A percentile compares a stretch with the other conserved stretches of the same genome.
Conservation (phyloP, 2,329 filamentous ascomycete genomes). For the Pseudofabraea citricarpa region DNA sequence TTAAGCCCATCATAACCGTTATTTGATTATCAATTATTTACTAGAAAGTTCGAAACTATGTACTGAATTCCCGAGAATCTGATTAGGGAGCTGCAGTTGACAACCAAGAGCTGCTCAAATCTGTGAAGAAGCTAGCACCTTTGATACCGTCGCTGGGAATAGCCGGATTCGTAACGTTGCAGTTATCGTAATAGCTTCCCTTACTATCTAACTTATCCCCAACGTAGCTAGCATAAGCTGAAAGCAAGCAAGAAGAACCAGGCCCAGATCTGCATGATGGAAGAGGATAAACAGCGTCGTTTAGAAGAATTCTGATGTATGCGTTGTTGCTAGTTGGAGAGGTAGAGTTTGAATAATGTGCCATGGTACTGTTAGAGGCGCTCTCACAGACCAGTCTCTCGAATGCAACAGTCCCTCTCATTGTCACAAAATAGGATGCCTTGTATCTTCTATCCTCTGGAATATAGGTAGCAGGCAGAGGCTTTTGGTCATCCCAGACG, state of each 20-base stretch:
- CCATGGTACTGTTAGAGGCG: no score
- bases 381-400: conserved; percentile 59
- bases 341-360: not conserved
- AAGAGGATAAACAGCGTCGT: conserved; percentile 59
- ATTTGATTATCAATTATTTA: not conserved
- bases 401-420: conserved; percentile 62
- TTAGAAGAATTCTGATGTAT: conserved; percentile 54
- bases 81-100: conserved; percentile 13
- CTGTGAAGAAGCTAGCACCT: conserved; percentile 45
- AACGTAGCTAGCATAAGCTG: conserved; percentile 40
- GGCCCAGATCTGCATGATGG: conserved; percentile 50
- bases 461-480: conserved; percentile 42
- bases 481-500: conserved; percentile 52
- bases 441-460: conserved; percentile 45
- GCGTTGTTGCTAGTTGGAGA: conserved; percentile 16
- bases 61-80: not conserved
- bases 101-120: conserved; percentile 28
- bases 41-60: not conserved
- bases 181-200: conserved; percentile 43
- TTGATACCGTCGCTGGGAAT: conserved; percentile 34
- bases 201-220: conserved; percentile 39
- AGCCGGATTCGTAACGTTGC: conserved; percentile 35
- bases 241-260: conserved; percentile 46
- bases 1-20: not conserved
- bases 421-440: conserved; percentile 52